phyloP scores from a whole-genome alignment of 2,329 filamentous ascomycete species.

The Microdochium nivale region DNA sequence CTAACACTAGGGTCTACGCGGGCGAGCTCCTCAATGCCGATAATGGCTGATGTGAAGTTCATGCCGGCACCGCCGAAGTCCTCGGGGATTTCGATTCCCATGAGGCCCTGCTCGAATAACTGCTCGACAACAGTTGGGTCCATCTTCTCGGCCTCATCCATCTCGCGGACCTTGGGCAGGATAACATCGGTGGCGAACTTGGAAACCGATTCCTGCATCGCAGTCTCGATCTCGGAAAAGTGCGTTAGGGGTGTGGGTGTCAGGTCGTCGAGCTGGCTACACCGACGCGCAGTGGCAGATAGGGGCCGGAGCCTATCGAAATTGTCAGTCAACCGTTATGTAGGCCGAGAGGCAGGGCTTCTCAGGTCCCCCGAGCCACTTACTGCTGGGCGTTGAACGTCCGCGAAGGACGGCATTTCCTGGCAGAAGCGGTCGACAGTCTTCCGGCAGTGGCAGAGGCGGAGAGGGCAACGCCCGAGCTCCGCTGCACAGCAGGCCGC shows the following conservation, averaged over 20 bases:
- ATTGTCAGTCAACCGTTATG: slow-evolving; percentile 1
- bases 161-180: slow-evolving; percentile 84
- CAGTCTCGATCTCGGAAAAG: slow-evolving; percentile 77
- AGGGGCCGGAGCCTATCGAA: slow-evolving; percentile 38
- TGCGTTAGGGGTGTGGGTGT: slow-evolving; percentile 89
- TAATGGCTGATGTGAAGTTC: slow-evolving; percentile 96
- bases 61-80: slow-evolving; percentile 94
- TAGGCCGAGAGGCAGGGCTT: neutral
- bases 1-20: slow-evolving; percentile 90
- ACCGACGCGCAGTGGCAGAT: slow-evolving; percentile 49
- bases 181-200: slow-evolving; percentile 89
- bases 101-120: slow-evolving; percentile 93
- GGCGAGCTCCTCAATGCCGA: slow-evolving; percentile 94
- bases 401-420: neutral
- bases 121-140: slow-evolving; percentile 81
- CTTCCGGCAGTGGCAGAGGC: neutral
- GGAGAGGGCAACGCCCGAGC: neutral
- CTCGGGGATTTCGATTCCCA: slow-evolving; percentile 96
- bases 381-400: neutral
- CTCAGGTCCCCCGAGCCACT: neutral
- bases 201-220: slow-evolving; percentile 83
- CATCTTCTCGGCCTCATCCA: slow-evolving; percentile 97
- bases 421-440: neutral
- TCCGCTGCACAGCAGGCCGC: neutral
- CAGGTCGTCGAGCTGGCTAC: slow-evolving; percentile 63